Base-by-base conservation (phyloP, 164 flowering plant genomes). In the Vitis labrusca region DNA sequence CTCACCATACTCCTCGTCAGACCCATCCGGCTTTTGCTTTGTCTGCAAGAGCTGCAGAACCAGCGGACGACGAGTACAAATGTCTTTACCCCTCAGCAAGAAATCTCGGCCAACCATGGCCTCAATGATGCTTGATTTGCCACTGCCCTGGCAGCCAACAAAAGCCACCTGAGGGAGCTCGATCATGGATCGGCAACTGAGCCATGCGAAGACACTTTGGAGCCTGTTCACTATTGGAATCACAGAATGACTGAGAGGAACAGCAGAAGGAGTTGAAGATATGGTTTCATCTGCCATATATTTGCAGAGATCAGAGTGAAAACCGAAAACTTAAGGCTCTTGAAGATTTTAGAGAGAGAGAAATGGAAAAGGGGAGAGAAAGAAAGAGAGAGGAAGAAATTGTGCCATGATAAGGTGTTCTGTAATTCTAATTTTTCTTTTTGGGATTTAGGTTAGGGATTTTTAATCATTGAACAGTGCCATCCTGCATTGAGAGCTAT, bases 101-200 rank as follows among this genome's bases (percentile, higher is more conserved):
- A 94, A 94, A 71, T 94, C 97, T 49, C 98, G 90, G 9, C 98
- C 98, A 4, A 94, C 98, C 12, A 94, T 82, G 2, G 98, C 85
- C 73, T 94, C 97, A 10, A 94, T 86, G 10, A 94, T 95, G 71
- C 97, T 91, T 59, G 97, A 91, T 62, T 94, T 94, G 12, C 98
- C 98, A 69, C 98, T 94, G 75, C 97, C 91, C 78, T 94, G 98
- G 74, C 97, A 88, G 1, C 97, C 97, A 11, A 94, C 94, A 37
- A 94, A 97, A 4, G 91, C 94, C 15, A 94, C 97, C 73, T 92
- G 99, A 5, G 97, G 99, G 44, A 94, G 82, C 73, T 90, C 93
- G 74, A 94, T 84, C 51, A 89, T 84, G 8, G 92, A 85, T 15
- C 74, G 74, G 71, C 86, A 83, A 0, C 94, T 95, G 0, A 93